Evolutionary conservation across 768 basidiomycete species (phyloP).

Genomic region (Rhodotorula graminis): DNA sequence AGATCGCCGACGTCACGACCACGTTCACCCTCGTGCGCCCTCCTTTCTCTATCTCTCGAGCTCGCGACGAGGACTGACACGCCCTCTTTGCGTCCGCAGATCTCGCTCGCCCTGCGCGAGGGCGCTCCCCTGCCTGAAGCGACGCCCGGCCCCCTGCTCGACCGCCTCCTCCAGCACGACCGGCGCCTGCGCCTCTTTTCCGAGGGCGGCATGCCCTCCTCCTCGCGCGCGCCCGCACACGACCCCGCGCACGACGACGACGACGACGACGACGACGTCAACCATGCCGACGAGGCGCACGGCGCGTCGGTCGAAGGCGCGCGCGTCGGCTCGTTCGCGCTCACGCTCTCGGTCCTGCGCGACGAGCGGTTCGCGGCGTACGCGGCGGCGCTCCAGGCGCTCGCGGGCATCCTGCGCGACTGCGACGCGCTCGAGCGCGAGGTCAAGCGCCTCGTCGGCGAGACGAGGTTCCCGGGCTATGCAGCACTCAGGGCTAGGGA

Average conservation of each 20-base stretch:
- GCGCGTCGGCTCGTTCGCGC: not conserved
- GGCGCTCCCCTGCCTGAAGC: slow-evolving; percentile 53
- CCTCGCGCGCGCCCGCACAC: not conserved
- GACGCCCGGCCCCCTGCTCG: slow-evolving; percentile 51
- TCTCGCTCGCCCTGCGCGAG: slow-evolving; percentile 53
- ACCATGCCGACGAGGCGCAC: not conserved
- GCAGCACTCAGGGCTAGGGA: not conserved
- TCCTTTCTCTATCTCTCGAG: not conserved
- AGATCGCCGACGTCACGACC: slow-evolving; percentile 53
- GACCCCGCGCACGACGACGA: not conserved
- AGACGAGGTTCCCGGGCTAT: slow-evolving; percentile 10
- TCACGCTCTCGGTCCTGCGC: slow-evolving; percentile 18
- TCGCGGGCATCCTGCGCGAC: slow-evolving; percentile 23
- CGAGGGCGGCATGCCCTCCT: too few species aligned
- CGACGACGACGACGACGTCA: not conserved
- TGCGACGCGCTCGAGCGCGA: slow-evolving; percentile 22
- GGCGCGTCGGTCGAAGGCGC: slow-evolving; percentile 29
- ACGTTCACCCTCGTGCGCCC: slow-evolving; percentile 47
- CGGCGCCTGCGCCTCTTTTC: slow-evolving; percentile 9
- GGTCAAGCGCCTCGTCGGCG: slow-evolving; percentile 19
- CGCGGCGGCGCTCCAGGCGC: slow-evolving; percentile 19
- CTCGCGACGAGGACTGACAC: too few species aligned
- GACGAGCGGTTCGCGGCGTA: slow-evolving; percentile 28
- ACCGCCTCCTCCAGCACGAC: slow-evolving; percentile 53
- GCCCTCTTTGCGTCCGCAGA: not conserved